Conservation (phyloP, 805 yeast species). For the Ogataea populi-albae region DNA sequence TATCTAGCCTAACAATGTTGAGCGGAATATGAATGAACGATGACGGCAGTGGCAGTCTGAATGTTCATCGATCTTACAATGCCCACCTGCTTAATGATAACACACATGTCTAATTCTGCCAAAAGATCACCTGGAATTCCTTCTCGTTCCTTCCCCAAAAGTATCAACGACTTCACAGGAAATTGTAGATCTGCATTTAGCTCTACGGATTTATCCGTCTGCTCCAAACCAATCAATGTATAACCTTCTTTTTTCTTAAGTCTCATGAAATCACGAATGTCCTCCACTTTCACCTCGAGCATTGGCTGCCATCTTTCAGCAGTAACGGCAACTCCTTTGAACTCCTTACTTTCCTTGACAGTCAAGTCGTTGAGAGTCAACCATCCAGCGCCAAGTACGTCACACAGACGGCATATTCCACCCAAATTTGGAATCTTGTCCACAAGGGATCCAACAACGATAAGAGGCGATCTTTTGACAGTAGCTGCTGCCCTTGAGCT, state of each 20-base stretch:
- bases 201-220: slow-evolving; percentile 83
- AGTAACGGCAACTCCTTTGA: slow-evolving; percentile 86
- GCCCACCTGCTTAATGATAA: slow-evolving; percentile 90
- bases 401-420: slow-evolving; percentile 90
- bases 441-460: slow-evolving; percentile 87
- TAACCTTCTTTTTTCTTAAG: slow-evolving; percentile 71
- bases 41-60: slow-evolving; percentile 93
- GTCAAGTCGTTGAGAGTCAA: slow-evolving; percentile 71
- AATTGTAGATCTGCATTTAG: slow-evolving; percentile 62
- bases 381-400: slow-evolving; percentile 84
- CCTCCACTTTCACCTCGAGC: slow-evolving; percentile 62
- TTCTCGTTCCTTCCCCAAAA: slow-evolving; percentile 84
- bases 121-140: slow-evolving; percentile 87
- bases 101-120: slow-evolving; percentile 79
- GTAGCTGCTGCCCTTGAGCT: slow-evolving; percentile 43
- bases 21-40: slow-evolving; percentile 83
- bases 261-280: slow-evolving; percentile 55
- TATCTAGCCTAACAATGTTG: slow-evolving; percentile 67
- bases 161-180: slow-evolving; percentile 73
- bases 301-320: slow-evolving; percentile 97
- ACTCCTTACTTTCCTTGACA: slow-evolving; percentile 63
- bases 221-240: slow-evolving; percentile 85
- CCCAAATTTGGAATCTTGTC: slow-evolving; percentile 93
- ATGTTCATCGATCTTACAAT: slow-evolving; percentile 94
- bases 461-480: slow-evolving; percentile 70